Evolutionary conservation across 139 green algal genomes (phyloP), one percentile per base, ranked within the genome.

Genomic region (Mesotaenium endlicherianum): DNA sequence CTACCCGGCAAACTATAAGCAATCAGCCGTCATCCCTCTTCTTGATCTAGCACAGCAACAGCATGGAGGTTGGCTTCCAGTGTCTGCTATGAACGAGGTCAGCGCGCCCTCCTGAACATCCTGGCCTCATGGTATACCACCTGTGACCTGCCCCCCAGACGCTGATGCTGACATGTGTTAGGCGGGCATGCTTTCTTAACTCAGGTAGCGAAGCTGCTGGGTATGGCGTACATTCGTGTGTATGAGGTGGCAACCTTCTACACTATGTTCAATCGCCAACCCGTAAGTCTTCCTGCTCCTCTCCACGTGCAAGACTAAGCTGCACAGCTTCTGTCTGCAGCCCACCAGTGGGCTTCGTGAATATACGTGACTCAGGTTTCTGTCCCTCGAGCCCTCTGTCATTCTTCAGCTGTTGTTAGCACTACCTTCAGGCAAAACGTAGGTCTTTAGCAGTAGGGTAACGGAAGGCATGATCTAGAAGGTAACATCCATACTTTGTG

Each of bases 171-270:
- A 38, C 40, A 31, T 76, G 11, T 31, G 26, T 42, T 1, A 79
- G 36, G 70, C 70, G 38, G 16, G 30, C 64, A n/a, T 38, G 30
- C 30, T 8, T 26, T 16, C 2, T 43, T 41, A 3, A 17, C 14
- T 41, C 71, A 86, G 79, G 59, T 94, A 3, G 87, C 91, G 31
- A 83, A 91, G 11, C 83, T 94, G 40, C 88, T 98, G 14, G 94
- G 93, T 8, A 94, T 98, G 92, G 77, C 94, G 2, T 85, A 90
- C 2, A 98, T 98, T 82, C 89, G 95, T 14, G 95, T 98, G 47
- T 98, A 98, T 72, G 95, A 98, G 89, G 93, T 98, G 38, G 96
- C 95, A 31, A 98, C 96, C 14, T 99, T 99, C 80, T 99, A 99
- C 92, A 97, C 95, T 75, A 99, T 99, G 96, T 99, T 98, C 92